Evolutionary conservation across 345 rosid species (phyloP).

Genomic region (Physaria fendleri): DNA sequence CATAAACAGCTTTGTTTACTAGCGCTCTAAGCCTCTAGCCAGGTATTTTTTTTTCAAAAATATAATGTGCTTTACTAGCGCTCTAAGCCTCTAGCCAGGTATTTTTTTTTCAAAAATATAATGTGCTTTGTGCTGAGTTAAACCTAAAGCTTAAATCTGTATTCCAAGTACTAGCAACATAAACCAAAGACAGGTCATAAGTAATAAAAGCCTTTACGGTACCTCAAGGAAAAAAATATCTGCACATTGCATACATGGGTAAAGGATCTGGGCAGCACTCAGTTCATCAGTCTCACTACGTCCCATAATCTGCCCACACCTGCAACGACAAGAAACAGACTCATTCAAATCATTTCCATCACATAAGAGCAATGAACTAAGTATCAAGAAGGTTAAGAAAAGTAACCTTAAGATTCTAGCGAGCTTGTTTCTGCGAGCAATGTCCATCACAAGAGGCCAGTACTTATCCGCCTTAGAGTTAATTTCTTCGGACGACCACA

Average conservation of each 20-base stretch:
- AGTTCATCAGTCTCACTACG: constrained; percentile 80
- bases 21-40: no score
- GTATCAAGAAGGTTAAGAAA: neutral
- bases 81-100: no score
- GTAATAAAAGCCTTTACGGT: neutral
- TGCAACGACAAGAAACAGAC: constrained; percentile 23
- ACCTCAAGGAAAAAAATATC: constrained; percentile 89
- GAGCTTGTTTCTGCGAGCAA: constrained; percentile 81
- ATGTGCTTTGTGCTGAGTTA: neutral
- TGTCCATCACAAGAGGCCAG: constrained; percentile 97
- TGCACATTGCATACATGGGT: constrained; percentile 97
- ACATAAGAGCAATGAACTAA: neutral
- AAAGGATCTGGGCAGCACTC: constrained; percentile 75
- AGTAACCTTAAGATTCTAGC: constrained; percentile 59
- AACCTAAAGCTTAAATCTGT: neutral
- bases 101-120: neutral
- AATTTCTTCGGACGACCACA: constrained; percentile 92
- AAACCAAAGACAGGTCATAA: neutral
- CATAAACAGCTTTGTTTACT: neutral
- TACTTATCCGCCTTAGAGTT: constrained; percentile 60
- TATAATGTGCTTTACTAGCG: neutral
- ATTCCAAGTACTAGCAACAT: neutral
- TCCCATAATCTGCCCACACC: constrained; percentile 91
- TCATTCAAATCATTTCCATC: neutral
- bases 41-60: neutral